A percentile compares a stretch with the other conserved stretches of the same genome.
Evolutionary conservation across 139 green algal genomes (phyloP).

Genomic region (Chlamydomonas schloesseri): DNA sequence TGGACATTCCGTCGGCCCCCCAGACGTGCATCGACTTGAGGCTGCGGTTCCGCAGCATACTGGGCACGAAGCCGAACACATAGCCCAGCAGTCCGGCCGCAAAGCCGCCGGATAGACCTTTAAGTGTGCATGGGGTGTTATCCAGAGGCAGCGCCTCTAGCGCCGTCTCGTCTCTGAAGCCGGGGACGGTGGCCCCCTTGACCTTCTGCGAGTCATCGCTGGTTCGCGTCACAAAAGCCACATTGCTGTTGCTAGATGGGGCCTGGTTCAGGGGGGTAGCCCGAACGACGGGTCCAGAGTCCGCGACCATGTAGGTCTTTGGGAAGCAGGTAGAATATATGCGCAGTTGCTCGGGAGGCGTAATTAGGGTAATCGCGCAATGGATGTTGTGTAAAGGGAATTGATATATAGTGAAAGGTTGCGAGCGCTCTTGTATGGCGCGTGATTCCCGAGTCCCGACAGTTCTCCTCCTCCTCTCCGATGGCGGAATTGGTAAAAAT

Average conservation of each 20-base stretch:
- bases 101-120: slow-evolving; percentile 11
- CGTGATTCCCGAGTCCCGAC: no score
- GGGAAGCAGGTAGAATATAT: neutral
- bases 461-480: no score
- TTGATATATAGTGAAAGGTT: no score
- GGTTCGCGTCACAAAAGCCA: slow-evolving; percentile 32
- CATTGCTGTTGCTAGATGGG: neutral
- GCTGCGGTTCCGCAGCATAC: slow-evolving; percentile 44
- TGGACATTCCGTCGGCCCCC: slow-evolving; percentile 56
- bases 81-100: slow-evolving; percentile 69
- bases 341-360: no score
- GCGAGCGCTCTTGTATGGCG: no score
- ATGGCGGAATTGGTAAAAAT: no score
- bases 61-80: slow-evolving; percentile 70
- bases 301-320: no score
- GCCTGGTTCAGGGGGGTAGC: neutral
- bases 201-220: slow-evolving; percentile 18
- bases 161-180: neutral
- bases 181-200: slow-evolving; percentile 11
- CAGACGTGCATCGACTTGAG: slow-evolving; percentile 29
- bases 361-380: no score
- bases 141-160: neutral
- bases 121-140: slow-evolving; percentile 10
- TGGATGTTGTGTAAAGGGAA: no score
- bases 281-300: neutral